Base-by-base conservation (phyloP, 2,329 filamentous ascomycete genomes). In the Diaporthe ilicicola region DNA sequence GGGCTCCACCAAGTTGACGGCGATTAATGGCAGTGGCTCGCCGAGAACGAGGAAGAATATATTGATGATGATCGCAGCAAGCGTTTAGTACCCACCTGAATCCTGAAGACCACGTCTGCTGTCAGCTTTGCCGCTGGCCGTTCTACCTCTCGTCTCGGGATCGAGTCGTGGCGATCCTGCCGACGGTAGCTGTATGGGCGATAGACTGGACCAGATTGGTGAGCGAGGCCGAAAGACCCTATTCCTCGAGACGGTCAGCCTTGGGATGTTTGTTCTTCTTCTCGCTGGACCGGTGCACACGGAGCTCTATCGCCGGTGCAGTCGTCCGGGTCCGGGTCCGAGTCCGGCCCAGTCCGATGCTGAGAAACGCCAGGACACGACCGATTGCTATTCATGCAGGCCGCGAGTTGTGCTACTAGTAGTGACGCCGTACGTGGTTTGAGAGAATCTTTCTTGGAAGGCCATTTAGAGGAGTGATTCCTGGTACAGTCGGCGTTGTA, bases 71-170 rank as follows among this genome's bases (percentile, higher is more conserved):
- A 29, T 34, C 6, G 9, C 29, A 27, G 10, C 34, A n/a, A n/a
- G n/a, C n/a, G n/a, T n/a, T n/a, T n/a, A n/a, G n/a, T n/a, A n/a
- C n/a, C n/a, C n/a, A n/a, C n/a, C n/a, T n/a, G n/a, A 68, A 42
- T 46, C 51, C 53, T 51, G 32, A 59, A 68, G 27, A 68, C 29
- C 17, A 51, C 32, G 29, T 68, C 44, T 2, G 66, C 54, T 17
- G 34, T 34, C 50, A 29, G 27, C 50, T 32, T 10, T 53, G 50
- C 6, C 24, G 17, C 24, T 17, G 48, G 17, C 24, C 4, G 24
- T 29, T 8, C 19, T 7, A 7, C 13, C 24, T 17, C 9, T 27
- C 22, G 3, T 13, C 17, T n/a, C 27, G 19, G 17, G 65, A 22
- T 29, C 1, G n/a, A 10, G 29, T 22, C 4, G 29, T 29, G 19